Conservation (phyloP, 768 basidiomycete genomes). For the Cystobasidium onofrii region DNA sequence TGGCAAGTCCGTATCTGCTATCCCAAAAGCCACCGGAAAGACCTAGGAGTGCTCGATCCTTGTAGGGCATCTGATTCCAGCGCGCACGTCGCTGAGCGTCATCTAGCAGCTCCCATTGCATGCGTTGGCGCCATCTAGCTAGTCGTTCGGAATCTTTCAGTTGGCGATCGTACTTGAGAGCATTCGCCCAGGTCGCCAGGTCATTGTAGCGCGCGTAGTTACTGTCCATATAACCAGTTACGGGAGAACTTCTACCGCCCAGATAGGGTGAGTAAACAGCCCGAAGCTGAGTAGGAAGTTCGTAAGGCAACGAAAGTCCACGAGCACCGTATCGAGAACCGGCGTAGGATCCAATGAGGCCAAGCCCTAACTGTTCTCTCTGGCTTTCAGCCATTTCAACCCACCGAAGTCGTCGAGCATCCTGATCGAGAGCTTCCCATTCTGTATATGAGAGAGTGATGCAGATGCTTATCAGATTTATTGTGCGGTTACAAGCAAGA, state of each 20-base stretch:
- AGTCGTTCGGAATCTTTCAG: background rate
- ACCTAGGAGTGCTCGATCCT: background rate
- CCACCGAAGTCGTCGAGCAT: constrained; percentile 1
- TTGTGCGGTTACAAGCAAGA: no score
- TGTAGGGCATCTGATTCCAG: constrained; percentile 19
- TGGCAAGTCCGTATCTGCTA: background rate
- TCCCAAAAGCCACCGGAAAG: constrained; percentile 23
- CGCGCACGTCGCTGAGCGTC: background rate
- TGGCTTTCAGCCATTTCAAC: constrained; percentile 4
- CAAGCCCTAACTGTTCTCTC: constrained; percentile 23
- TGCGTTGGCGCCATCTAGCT: constrained; percentile 4
- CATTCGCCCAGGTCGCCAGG: constrained; percentile 23
- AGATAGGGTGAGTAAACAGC: constrained; percentile 21
- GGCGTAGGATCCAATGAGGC: constrained; percentile 3
- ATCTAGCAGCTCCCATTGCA: constrained; percentile 18
- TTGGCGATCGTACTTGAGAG: constrained; percentile 17
- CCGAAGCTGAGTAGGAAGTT: constrained; percentile 13
- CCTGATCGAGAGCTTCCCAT: constrained; percentile 20
- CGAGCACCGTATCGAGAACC: background rate
- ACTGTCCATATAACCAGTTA: background rate
- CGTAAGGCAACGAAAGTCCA: constrained; percentile 5
- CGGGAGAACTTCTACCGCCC: background rate
- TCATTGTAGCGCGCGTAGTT: constrained; percentile 22
- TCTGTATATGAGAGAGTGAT: background rate
- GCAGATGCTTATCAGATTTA: background rate